Percentiles rank a stretch among this genome's conserved stretches.
Conservation (phyloP, 2,329 filamentous ascomycete species). For the Verticillium klebahnii region DNA sequence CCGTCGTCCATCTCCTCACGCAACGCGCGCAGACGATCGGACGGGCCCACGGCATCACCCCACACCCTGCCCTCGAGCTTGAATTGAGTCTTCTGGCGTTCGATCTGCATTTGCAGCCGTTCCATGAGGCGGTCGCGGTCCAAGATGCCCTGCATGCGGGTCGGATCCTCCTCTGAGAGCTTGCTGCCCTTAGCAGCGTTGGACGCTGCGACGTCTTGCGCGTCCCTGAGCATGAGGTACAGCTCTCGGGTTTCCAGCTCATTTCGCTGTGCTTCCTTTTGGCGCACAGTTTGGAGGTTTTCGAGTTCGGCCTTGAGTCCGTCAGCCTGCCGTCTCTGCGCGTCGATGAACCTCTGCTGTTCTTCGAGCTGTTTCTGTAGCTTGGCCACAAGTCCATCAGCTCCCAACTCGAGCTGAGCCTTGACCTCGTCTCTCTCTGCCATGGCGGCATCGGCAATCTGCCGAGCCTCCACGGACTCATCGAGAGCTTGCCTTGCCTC, state of each 20-base stretch:
- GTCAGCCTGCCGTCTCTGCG: slow-evolving; percentile 81
- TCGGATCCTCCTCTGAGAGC: slow-evolving; percentile 60
- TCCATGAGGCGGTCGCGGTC: slow-evolving; percentile 92
- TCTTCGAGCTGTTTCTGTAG: slow-evolving; percentile 92
- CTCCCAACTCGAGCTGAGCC: slow-evolving; percentile 81
- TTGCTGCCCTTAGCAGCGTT: slow-evolving; percentile 60
- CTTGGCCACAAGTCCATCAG: slow-evolving; percentile 89
- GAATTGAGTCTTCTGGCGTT: slow-evolving; percentile 95
- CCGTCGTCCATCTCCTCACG: slow-evolving; percentile 88
- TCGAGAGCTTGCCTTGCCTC: slow-evolving; percentile 90
- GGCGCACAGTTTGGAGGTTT: slow-evolving; percentile 77
- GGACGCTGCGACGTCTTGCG: slow-evolving; percentile 90
- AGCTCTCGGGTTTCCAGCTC: slow-evolving; percentile 94
- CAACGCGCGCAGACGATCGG: slow-evolving; percentile 84
- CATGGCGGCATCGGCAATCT: slow-evolving; percentile 92
- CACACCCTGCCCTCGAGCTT: slow-evolving; percentile 93
- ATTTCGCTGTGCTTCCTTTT: slow-evolving; percentile 88
- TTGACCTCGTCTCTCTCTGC: slow-evolving; percentile 95
- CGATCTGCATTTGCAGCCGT: slow-evolving; percentile 88
- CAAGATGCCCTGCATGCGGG: slow-evolving; percentile 84
- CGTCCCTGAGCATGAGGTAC: slow-evolving; percentile 96
- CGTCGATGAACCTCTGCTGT: slow-evolving; percentile 83
- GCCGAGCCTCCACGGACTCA: slow-evolving; percentile 82
- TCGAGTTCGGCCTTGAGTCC: slow-evolving; percentile 85
- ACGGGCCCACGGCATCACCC: slow-evolving; percentile 77